Conservation (phyloP, 345 rosid genomes). For the Melastoma malabathricum region DNA sequence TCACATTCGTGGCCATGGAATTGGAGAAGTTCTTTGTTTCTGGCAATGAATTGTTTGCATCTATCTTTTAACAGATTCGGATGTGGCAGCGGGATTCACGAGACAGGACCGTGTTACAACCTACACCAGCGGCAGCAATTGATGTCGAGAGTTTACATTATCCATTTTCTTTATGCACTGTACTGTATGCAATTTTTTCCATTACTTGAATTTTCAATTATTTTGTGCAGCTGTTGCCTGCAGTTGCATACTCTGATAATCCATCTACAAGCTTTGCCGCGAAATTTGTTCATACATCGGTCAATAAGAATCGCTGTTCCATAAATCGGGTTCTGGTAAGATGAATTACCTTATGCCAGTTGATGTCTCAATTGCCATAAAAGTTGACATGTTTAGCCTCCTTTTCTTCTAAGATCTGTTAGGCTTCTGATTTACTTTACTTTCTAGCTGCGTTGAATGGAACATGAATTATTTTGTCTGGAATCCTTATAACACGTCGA, state of each 20-base stretch:
- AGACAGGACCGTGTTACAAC: constrained; percentile 66
- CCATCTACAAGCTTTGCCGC: constrained; percentile 94
- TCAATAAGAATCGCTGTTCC: constrained; percentile 90
- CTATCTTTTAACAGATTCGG: constrained; percentile 38
- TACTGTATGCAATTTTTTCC: constrained; percentile 2
- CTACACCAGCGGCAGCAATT: constrained; percentile 87
- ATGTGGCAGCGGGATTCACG: constrained; percentile 77
- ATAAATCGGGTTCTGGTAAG: constrained; percentile 85
- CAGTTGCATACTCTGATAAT: constrained; percentile 82
- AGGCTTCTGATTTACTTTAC: no score
- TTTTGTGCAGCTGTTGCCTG: constrained; percentile 67
- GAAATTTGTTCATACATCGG: constrained; percentile 89
- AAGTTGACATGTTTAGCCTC: no score
- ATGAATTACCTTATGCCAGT: neutral
- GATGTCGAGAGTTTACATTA: constrained; percentile 34
- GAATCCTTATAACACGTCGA: no score
- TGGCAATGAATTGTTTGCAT: constrained; percentile 1
- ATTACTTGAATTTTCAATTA: constrained; percentile 2
- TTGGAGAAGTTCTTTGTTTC: neutral
- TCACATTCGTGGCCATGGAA: no score
- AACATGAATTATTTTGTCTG: no score
- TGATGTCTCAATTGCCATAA: no score
- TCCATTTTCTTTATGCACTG: constrained; percentile 5
- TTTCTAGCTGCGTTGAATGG: no score
- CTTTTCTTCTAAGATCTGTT: no score